These are phyloP conservation scores for Paramecium primaurelia DNA, from an alignment of 73 alveolate species.

Conservation along the genomic window DNA sequence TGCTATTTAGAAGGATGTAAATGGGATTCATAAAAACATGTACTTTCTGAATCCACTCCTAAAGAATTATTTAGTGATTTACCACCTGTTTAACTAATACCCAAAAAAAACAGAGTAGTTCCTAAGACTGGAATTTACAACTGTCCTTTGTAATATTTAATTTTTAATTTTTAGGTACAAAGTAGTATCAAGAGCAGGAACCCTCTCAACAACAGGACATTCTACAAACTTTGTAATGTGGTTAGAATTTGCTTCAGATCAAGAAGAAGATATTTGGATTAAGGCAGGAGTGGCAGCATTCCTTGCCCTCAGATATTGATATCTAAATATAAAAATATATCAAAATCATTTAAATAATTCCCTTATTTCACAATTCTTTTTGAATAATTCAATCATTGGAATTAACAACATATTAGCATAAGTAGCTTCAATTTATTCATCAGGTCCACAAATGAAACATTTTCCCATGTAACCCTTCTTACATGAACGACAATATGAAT, in stretches of 20 bases:
- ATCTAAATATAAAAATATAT: neutral
- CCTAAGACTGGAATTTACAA: slow-evolving; percentile 89
- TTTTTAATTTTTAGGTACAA: slow-evolving; percentile 63
- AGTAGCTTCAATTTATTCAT: neutral
- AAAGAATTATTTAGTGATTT: slow-evolving; percentile 91
- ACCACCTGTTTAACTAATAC: slow-evolving; percentile 92
- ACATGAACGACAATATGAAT: neutral
- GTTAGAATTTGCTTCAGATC: slow-evolving; percentile 89
- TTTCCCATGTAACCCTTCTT: neutral
- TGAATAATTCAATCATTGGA: neutral
- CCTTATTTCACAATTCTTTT: neutral
- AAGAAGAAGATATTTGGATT: slow-evolving; percentile 86
- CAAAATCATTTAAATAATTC: neutral
- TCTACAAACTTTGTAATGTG: slow-evolving; percentile 92
- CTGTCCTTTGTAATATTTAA: slow-evolving; percentile 78
- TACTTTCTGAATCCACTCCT: slow-evolving; percentile 85
- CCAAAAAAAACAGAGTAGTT: slow-evolving; percentile 85
- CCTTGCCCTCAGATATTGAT: slow-evolving; percentile 85
- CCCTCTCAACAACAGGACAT: slow-evolving; percentile 95
- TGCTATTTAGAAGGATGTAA: slow-evolving; percentile 96
- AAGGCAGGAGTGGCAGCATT: slow-evolving; percentile 95
- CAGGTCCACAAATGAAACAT: neutral
- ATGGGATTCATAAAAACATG: slow-evolving; percentile 87
- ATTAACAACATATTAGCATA: neutral
- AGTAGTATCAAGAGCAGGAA: slow-evolving; percentile 95